Percentiles rank a stretch among this genome's conserved stretches.
These are phyloP conservation scores for Mucuna pruriens DNA, from an alignment of 306 rosid genomes.

Conservation along the genomic window DNA sequence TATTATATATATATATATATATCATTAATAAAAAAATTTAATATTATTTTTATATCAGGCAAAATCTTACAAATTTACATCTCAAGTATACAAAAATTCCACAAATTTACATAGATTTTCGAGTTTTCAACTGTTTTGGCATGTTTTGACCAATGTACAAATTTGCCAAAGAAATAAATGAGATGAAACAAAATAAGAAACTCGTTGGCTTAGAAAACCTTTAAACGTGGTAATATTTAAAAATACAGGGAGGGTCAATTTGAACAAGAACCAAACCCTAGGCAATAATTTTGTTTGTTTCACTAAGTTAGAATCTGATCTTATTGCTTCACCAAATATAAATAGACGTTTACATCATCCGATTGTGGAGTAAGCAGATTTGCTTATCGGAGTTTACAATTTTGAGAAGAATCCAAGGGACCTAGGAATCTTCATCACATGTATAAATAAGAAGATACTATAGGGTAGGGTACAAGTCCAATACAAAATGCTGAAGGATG, in stretches of 20 bases:
- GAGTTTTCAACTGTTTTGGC: no score
- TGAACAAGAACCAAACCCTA: not conserved
- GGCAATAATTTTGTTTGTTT: slow-evolving; percentile 29
- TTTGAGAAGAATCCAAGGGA: slow-evolving; percentile 44
- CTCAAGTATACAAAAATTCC: no score
- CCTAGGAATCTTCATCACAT: slow-evolving; percentile 35
- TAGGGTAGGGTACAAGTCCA: not conserved
- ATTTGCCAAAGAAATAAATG: not conserved
- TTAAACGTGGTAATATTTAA: not conserved
- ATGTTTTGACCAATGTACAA: not conserved
- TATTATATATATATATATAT: no score
- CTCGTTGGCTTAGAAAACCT: not conserved
- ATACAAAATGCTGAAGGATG: slow-evolving; percentile 8
- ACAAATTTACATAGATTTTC: no score
- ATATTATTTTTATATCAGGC: no score
- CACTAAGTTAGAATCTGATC: slow-evolving; percentile 34
- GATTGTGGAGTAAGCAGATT: slow-evolving; percentile 17
- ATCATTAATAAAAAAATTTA: no score
- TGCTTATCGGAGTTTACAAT: slow-evolving; percentile 18
- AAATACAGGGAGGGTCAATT: not conserved
- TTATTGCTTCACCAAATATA: not conserved
- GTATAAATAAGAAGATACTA: slow-evolving; percentile 20
- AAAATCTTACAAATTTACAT: no score
- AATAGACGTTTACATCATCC: slow-evolving; percentile 15
- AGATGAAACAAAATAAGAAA: not conserved